These are phyloP conservation scores for Fusarium nanum DNA, from an alignment of 2,329 filamentous ascomycete species.

Conservation along the genomic window DNA sequence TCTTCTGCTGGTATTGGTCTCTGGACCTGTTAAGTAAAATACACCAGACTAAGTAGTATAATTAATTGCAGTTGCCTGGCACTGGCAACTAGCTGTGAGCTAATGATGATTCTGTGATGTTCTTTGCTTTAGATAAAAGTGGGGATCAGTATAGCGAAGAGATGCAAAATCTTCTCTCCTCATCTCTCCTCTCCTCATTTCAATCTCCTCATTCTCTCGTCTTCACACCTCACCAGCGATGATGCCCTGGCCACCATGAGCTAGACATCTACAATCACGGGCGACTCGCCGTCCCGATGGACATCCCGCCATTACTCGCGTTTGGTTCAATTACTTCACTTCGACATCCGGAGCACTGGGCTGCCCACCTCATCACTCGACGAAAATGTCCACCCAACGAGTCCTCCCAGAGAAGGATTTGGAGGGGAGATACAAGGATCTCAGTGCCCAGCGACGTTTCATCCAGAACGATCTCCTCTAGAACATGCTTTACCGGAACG, in stretches of 20 bases:
- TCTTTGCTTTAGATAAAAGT: not conserved
- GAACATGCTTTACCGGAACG: not conserved
- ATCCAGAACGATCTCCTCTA: not conserved
- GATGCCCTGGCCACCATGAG: not conserved
- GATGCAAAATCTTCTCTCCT: not conserved
- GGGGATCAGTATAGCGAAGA: rapidly evolving
- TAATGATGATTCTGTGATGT: rapidly evolving
- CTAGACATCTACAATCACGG: not conserved
- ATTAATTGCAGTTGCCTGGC: rapidly evolving
- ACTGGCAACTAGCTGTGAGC: not conserved
- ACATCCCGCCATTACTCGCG: rapidly evolving
- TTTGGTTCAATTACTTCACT: not conserved
- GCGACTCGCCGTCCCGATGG: not conserved
- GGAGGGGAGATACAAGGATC: not conserved
- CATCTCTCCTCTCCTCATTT: not conserved
- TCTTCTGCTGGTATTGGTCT: not conserved
- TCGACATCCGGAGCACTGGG: not conserved
- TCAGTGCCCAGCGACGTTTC: not conserved
- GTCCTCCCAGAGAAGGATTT: not conserved
- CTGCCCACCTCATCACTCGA: not conserved
- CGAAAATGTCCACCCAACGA: too few relatives aligned
- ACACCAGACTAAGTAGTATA: rapidly evolving
- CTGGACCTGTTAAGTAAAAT: rapidly evolving
- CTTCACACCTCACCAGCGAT: not conserved
- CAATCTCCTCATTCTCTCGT: not conserved